Percentiles rank a stretch among this genome's conserved stretches.
Conservation (phyloP, 2,329 filamentous ascomycete species). For the Lasiodiplodia hormozganensis region DNA sequence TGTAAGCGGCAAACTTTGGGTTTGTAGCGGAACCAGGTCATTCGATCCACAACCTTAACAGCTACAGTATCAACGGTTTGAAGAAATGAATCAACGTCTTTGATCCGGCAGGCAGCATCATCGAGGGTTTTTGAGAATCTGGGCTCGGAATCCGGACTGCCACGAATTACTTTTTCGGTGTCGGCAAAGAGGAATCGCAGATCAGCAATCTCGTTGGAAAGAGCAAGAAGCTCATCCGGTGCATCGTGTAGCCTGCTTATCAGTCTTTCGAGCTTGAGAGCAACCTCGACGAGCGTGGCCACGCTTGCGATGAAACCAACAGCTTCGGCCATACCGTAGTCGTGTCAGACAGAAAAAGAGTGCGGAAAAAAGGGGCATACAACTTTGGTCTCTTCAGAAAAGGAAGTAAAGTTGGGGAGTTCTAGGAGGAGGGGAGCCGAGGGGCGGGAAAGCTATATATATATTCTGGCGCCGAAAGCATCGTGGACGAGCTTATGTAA, state of each 20-base stretch:
- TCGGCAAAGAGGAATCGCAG: constrained; percentile 9
- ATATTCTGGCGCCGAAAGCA: background rate
- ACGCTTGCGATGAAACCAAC: constrained; percentile 18
- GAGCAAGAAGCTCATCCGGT: constrained; percentile 12
- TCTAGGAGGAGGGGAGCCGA: background rate
- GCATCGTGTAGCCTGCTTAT: background rate
- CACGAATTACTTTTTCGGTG: background rate
- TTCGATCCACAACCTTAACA: background rate
- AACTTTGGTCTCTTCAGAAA: background rate
- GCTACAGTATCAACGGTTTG: background rate
- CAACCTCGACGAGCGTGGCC: background rate
- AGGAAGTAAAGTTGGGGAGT: background rate
- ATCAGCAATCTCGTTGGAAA: constrained; percentile 16
- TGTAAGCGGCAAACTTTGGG: background rate
- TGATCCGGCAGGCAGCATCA: background rate
- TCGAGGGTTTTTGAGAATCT: background rate
- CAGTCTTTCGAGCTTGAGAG: constrained; percentile 2
- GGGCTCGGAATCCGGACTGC: background rate
- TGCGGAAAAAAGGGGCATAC: too few relatives aligned
- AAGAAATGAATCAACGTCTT: background rate
- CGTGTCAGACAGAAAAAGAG: background rate
- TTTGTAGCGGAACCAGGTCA: constrained; percentile 1
- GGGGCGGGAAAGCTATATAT: background rate
- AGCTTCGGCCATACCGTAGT: background rate
- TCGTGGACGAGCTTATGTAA: background rate